These are phyloP conservation scores for Phaeoacremonium minimum DNA, from an alignment of 2,329 filamentous ascomycete species.

Conservation along the genomic window DNA sequence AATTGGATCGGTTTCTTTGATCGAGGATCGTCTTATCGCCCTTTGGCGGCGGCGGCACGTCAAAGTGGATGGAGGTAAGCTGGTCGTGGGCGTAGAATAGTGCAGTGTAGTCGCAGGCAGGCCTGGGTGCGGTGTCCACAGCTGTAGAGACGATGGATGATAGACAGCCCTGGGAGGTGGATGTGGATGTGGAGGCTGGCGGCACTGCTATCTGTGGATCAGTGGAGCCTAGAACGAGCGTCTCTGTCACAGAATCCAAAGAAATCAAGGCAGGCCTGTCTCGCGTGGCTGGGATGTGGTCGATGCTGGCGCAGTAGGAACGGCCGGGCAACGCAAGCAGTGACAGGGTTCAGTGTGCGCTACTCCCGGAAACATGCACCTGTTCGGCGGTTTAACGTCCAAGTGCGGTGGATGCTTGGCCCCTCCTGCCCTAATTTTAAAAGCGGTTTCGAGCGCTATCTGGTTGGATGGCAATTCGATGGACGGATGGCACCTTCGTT, in stretches of 20 bases:
- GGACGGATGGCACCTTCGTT: too few relatives aligned
- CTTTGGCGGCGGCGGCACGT: too few relatives aligned
- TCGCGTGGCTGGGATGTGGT: not conserved
- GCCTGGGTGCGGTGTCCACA: too few relatives aligned
- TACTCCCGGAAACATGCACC: not conserved
- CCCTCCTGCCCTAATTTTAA: not conserved
- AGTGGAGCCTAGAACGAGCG: too few relatives aligned
- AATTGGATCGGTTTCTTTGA: conserved; percentile 7
- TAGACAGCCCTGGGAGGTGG: not conserved
- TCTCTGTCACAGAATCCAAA: not conserved
- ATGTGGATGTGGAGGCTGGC: not conserved
- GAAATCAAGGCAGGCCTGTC: not conserved
- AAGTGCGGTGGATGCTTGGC: not conserved
- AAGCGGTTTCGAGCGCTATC: too few relatives aligned
- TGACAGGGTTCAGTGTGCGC: not conserved
- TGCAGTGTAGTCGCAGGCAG: too few relatives aligned
- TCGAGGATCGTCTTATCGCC: conserved; percentile 2
- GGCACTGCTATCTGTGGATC: not conserved
- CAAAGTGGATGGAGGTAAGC: too few relatives aligned
- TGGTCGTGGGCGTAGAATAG: too few relatives aligned
- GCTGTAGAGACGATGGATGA: not conserved
- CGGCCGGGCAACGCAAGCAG: not conserved
- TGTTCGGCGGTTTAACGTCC: not conserved
- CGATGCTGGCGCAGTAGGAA: not conserved
- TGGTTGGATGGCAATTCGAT: too few relatives aligned